Conservation (phyloP, 306 rosid genomes). For the Lagenaria siceraria region DNA sequence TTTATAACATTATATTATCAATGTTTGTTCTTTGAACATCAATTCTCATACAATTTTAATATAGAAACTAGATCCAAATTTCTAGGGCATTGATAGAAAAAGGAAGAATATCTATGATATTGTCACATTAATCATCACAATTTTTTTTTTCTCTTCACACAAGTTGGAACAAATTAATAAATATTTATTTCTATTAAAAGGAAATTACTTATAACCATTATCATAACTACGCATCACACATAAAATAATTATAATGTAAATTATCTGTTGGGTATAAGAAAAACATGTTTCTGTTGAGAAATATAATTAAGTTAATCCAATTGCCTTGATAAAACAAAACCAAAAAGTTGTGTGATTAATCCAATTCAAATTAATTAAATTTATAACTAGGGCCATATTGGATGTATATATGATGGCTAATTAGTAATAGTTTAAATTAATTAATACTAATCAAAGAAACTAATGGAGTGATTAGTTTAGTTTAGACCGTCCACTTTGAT, state of each 20-base stretch:
- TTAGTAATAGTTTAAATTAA: neutral
- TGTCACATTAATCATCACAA: conserved; percentile 5
- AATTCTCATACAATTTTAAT: neutral
- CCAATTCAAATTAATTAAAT: neutral
- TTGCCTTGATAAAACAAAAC: neutral
- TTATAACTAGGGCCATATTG: neutral
- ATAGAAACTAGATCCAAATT: conserved; percentile 1
- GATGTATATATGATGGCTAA: neutral
- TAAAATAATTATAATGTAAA: neutral
- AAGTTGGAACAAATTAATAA: neutral
- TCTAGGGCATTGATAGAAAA: neutral
- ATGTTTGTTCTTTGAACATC: neutral
- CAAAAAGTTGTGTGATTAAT: neutral
- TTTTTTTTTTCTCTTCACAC: neutral
- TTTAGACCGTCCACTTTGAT: neutral
- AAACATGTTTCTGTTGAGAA: conserved; percentile 6
- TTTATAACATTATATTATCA: neutral
- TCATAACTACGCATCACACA: neutral
- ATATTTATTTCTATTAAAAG: neutral
- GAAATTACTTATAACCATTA: neutral
- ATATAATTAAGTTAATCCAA: neutral
- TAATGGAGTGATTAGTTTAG: conserved; percentile 5
- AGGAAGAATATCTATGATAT: neutral
- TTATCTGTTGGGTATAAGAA: neutral
- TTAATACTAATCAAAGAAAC: neutral